These are phyloP conservation scores for Kodamaea derodonti DNA, from an alignment of 1,139 yeast genomes.

Conservation along the genomic window DNA sequence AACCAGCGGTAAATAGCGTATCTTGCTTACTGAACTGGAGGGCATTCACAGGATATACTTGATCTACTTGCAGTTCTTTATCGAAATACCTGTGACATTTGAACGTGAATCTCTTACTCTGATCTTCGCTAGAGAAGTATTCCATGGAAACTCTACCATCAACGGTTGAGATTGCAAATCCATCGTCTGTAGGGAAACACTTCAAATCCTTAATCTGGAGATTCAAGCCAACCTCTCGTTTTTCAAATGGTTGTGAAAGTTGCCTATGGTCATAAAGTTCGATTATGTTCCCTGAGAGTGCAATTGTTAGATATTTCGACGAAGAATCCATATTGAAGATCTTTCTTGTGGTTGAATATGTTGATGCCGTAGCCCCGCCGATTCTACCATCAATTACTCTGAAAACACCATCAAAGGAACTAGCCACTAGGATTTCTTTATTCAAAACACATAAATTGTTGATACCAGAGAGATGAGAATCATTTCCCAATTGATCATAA, in stretches of 20 bases:
- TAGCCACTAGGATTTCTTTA: slow-evolving; percentile 36
- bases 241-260: slow-evolving; percentile 41
- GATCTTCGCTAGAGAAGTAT: slow-evolving; percentile 52
- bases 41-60: slow-evolving; percentile 76
- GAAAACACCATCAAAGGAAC: slow-evolving; percentile 53
- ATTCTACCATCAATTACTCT: slow-evolving; percentile 32
- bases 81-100: slow-evolving; percentile 66
- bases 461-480: slow-evolving; percentile 23
- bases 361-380: slow-evolving; percentile 2
- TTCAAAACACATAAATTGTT: slow-evolving; percentile 24
- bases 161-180: slow-evolving; percentile 75
- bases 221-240: slow-evolving; percentile 67
- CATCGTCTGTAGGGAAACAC: slow-evolving; percentile 56
- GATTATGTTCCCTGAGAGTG: slow-evolving; percentile 50
- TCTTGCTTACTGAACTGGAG: slow-evolving; percentile 51
- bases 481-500: slow-evolving; percentile 9
- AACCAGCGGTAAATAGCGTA: slow-evolving; percentile 67
- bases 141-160: slow-evolving; percentile 89
- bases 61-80: slow-evolving; percentile 44
- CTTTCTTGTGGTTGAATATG: slow-evolving; percentile 31
- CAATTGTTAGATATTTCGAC: slow-evolving; percentile 48
- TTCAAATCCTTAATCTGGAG: slow-evolving; percentile 64
- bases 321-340: slow-evolving; percentile 64
- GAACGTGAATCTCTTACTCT: slow-evolving; percentile 66
- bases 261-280: slow-evolving; percentile 58